These are phyloP conservation scores for Stemphylium beticola DNA, from an alignment of 2,329 filamentous ascomycete genomes.

Conservation along the genomic window DNA sequence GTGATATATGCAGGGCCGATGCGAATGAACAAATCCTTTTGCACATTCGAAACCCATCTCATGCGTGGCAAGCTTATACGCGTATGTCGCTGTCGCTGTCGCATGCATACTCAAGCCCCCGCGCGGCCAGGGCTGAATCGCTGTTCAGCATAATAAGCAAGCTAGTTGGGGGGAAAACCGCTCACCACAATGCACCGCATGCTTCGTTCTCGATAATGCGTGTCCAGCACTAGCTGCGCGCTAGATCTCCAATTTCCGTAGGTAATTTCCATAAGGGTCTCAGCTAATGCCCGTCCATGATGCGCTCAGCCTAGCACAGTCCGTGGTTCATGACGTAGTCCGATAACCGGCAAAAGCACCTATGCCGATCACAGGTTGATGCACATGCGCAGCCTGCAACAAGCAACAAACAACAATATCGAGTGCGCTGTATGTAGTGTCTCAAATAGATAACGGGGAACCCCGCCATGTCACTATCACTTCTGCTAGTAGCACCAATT, in stretches of 20 bases:
- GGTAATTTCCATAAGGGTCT: constrained; percentile 3
- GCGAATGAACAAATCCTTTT: too few relatives aligned
- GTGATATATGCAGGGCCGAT: too few relatives aligned
- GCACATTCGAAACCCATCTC: too few relatives aligned
- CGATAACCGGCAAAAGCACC: constrained; percentile 2
- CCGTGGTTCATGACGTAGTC: constrained; percentile 10
- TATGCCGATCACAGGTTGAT: not conserved
- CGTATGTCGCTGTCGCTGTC: too few relatives aligned
- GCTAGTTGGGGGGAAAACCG: not conserved
- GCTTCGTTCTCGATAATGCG: constrained; percentile 2
- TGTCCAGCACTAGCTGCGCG: constrained; percentile 2
- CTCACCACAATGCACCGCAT: not conserved
- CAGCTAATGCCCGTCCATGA: constrained; percentile 6
- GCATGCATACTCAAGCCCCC: not conserved
- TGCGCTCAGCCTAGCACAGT: constrained; percentile 1
- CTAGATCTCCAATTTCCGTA: constrained; percentile 8
- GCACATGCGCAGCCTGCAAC: not conserved
- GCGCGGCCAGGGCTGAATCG: not conserved
- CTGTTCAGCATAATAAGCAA: constrained; percentile 4
- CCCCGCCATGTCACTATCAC: not conserved
- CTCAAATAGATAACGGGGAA: constrained; percentile 5
- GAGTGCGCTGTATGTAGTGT: not conserved
- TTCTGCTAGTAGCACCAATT: constrained; percentile 3
- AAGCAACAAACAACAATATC: not conserved
- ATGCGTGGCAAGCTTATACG: too few relatives aligned